Evolutionary conservation across 139 green algal species (phyloP).

Genomic region (Trebouxia sp.): DNA sequence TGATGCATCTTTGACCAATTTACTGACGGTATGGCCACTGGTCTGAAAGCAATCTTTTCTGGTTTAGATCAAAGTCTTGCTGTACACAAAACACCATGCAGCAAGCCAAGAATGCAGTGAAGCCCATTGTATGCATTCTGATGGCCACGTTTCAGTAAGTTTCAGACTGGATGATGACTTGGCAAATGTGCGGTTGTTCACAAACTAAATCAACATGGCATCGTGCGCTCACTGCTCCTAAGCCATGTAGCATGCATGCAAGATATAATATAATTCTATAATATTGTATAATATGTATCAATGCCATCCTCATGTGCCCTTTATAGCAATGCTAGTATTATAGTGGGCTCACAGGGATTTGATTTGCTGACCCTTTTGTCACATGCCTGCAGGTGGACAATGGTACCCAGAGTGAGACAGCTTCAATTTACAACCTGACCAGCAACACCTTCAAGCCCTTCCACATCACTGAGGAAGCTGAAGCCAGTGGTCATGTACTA

Average conservation of each 20-base stretch:
- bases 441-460: constrained; percentile 24
- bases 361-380: no score
- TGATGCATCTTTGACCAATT: constrained; percentile 4
- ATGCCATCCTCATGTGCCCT: not conserved
- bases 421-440: constrained; percentile 13
- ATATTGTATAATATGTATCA: no score
- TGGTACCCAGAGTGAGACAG: constrained; percentile 17
- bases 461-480: constrained; percentile 11
- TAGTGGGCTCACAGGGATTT: not conserved
- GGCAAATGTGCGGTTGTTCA: no score
- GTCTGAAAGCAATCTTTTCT: not conserved
- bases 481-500: not conserved
- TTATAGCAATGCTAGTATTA: not conserved
- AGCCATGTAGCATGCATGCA: no score
- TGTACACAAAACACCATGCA: not conserved
- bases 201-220: no score
- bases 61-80: not conserved
- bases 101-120: not conserved
- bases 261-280: no score
- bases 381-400: constrained; percentile 9
- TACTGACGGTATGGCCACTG: not conserved
- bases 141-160: no score
- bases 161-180: no score
- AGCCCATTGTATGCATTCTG: no score
- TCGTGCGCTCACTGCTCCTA: no score